Base-by-base conservation (phyloP, 2,329 filamentous ascomycete species). In the Thermomyces lanuginosus region DNA sequence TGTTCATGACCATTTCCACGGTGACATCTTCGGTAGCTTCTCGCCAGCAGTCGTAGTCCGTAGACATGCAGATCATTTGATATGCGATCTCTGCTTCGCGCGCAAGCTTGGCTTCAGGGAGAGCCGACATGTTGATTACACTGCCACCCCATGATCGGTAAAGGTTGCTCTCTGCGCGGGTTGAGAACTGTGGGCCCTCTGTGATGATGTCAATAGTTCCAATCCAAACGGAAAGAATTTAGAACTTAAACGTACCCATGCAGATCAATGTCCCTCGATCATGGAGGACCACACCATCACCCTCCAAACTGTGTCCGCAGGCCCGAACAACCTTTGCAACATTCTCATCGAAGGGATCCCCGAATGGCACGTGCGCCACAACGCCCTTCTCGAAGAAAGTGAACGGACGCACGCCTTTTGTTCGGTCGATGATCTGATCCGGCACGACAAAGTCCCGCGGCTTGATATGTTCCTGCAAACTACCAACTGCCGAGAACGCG, bases 1-100 rank as follows among this genome's bases (percentile, higher is more conserved):
- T 81, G 34, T 72, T 77, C 73, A 92, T 81, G 30, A 98, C 89
- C 79, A 95, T 92, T 54, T 84, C 80, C 12, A 98, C 89, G 35
- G 83, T 84, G 36, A 98, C 89, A 34, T 69, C 62, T 38, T 79
- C 80, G 31, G 72, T 77, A 25, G 68, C 69, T 11, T 69, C 72
- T 26, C 84, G 78, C 89, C 89, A 98, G 71, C 86, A 95, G 63
- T 98, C 89, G 55, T 98, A 98, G 62, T 98, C 89, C 15, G 89
- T 98, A 17, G 82, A 81, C 89, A 98, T 98, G 65, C 86, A 92
- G 46, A 98, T 92, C 70, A 93, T 91, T 61, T 92, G 83, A 57
- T 95, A 95, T 18, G 77, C 78, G 42, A 98, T 78, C 63, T 98
- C 89, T 13, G 89, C 89, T 61, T 98, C 89, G 28, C 81, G 75